phyloP scores from a whole-genome alignment of 1,284 basidiomycete genomes.

The Boletus holoroseus region DNA sequence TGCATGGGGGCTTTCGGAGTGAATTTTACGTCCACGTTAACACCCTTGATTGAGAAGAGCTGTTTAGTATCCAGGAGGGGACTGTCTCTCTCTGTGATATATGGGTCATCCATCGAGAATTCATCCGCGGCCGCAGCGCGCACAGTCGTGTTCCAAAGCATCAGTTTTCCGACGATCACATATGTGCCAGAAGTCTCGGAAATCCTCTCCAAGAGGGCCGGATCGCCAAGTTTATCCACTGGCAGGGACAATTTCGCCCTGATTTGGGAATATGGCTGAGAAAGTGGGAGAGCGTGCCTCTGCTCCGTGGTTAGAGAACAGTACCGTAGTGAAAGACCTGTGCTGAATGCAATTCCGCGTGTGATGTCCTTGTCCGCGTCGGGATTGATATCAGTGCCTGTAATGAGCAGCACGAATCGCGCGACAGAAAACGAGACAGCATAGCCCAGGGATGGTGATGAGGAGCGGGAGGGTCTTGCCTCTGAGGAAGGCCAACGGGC shows the following conservation, averaged over 20 bases:
- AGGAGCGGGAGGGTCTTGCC: constrained; percentile 28
- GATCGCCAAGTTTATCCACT: constrained; percentile 57
- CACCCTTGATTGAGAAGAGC: constrained; percentile 43
- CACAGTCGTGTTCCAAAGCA: constrained; percentile 45
- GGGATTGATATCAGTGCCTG: constrained; percentile 74
- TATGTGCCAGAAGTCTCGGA: constrained; percentile 31
- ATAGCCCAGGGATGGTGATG: constrained; percentile 48
- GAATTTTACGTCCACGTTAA: constrained; percentile 38
- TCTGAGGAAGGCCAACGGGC: constrained; percentile 24
- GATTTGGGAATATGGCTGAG: constrained; percentile 41
- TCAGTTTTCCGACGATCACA: constrained; percentile 40
- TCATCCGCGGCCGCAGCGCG: constrained; percentile 58
- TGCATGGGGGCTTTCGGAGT: constrained; percentile 20
- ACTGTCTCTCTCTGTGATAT: constrained; percentile 48
- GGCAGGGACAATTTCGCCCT: constrained; percentile 51
- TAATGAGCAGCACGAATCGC: constrained; percentile 63
- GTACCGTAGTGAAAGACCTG: constrained; percentile 55
- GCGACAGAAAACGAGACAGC: constrained; percentile 56
- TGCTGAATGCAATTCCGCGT: constrained; percentile 67
- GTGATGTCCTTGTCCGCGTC: constrained; percentile 59
- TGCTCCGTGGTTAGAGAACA: constrained; percentile 53
- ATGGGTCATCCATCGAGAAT: constrained; percentile 59
- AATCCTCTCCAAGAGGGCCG: constrained; percentile 45
- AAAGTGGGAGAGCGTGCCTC: constrained; percentile 37
- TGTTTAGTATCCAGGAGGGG: constrained; percentile 40